Base-by-base conservation (phyloP, 2,329 filamentous ascomycete species). In the Sporothrix humicola region DNA sequence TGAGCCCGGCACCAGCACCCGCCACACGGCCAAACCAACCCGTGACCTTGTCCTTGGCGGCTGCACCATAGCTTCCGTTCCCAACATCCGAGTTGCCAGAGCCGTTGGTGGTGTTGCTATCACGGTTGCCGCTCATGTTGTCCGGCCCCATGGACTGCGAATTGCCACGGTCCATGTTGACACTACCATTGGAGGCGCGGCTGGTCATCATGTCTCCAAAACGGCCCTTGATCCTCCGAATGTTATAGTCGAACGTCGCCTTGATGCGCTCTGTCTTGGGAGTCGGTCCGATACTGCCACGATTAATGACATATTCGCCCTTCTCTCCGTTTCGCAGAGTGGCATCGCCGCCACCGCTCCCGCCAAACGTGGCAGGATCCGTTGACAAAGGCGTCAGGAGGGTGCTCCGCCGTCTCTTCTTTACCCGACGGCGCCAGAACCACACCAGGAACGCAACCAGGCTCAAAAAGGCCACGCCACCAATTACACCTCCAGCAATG, bases 401-500 rank as follows among this genome's bases (percentile, higher is more conserved):
- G 0, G 85, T 86, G 78, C 83, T 87, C 73, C 84, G 82, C 52
- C 85, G 83, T 77, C 81, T 83, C 76, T 81, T 81, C 63, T 81
- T 76, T 70, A 79, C 75, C 59, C 82, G 82, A 75, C 85, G 85
- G 68, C 83, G 81, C 82, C 83, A 84, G 75, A 87, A 82, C 87
- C 86, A 89, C 10, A 87, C 76, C 2, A 88, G 75, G 56, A 89
- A 82, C 0, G 81, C 83, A 26, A 87, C 76, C 17, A 89, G 73
- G 3, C 82, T 82, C 50, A 86, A 75, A n/a, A 83, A 80, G 0
- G 85, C 83, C 1, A 87, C 78, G 3, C 84, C 84, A 42, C 87
- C 87, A 4, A 88, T 79, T 2, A 88, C 84, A 54, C 87, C 85
- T 10, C 85, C 87, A 0, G 85, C 85, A 59, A 89, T 82, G 6